A percentile compares a stretch with the other conserved stretches of the same genome.
Conservation (phyloP, 352 stramenopile species). For the Phytophthora meadii region DNA sequence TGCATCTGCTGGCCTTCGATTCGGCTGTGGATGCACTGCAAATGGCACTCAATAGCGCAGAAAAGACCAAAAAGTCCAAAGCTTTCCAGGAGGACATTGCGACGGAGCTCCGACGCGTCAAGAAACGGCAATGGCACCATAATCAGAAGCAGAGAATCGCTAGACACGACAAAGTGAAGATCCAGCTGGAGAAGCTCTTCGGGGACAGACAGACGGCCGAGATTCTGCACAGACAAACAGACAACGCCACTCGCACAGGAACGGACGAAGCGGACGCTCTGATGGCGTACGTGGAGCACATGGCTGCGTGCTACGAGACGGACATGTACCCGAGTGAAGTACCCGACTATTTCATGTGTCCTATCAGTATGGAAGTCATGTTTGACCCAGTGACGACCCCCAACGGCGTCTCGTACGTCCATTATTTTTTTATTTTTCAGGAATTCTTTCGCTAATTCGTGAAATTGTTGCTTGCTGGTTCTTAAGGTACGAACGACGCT, state of each 20-base stretch:
- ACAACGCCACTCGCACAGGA: not conserved
- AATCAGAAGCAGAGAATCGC: slow-evolving; percentile 42
- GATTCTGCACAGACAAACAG: slow-evolving; percentile 32
- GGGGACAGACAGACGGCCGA: slow-evolving; percentile 28
- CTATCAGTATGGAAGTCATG: slow-evolving; percentile 89
- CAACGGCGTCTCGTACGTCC: slow-evolving; percentile 77
- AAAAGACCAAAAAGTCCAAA: slow-evolving; percentile 66
- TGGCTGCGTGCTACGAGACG: slow-evolving; percentile 52
- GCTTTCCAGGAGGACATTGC: slow-evolving; percentile 68
- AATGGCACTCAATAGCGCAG: slow-evolving; percentile 52
- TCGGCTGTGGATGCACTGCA: slow-evolving; percentile 60
- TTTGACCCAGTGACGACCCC: slow-evolving; percentile 76
- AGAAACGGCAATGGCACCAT: slow-evolving; percentile 74
- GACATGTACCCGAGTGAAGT: slow-evolving; percentile 61
- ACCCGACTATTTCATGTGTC: slow-evolving; percentile 83
- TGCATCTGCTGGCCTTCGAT: slow-evolving; percentile 57
- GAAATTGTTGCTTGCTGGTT: slow-evolving; percentile 1
- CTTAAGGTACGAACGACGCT: slow-evolving; percentile 66
- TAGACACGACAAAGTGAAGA: slow-evolving; percentile 53
- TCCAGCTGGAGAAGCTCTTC: slow-evolving; percentile 52
- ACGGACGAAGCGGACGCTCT: slow-evolving; percentile 48
- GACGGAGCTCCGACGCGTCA: slow-evolving; percentile 59
- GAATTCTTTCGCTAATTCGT: slow-evolving; percentile 12
- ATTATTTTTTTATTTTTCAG: not conserved
- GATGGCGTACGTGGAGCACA: slow-evolving; percentile 70